phyloP scores from a whole-genome alignment of 192 early-diverging fungal species.

The Endogone sp. region DNA sequence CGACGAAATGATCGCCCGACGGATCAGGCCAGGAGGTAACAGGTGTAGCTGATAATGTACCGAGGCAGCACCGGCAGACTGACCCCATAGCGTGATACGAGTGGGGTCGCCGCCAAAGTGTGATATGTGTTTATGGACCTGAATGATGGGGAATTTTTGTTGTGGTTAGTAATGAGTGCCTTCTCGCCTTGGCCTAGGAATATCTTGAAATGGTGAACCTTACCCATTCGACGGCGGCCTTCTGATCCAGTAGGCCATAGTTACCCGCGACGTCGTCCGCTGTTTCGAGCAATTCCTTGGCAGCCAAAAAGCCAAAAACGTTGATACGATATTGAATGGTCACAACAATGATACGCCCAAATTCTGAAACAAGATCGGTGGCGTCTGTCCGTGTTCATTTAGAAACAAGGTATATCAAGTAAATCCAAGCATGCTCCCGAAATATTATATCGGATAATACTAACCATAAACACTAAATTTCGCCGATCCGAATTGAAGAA shows the following conservation, averaged over 20 bases:
- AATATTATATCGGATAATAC: not conserved
- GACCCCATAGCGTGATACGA: not conserved
- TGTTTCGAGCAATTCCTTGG: constrained; percentile 8
- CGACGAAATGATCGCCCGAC: not conserved
- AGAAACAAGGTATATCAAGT: no score
- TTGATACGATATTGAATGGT: constrained; percentile 42
- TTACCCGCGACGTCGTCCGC: constrained; percentile 6
- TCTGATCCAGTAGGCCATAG: constrained; percentile 3
- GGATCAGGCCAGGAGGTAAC: not conserved
- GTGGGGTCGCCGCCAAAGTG: not conserved
- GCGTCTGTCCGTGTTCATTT: no score
- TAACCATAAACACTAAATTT: not conserved
- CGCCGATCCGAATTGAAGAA: not conserved
- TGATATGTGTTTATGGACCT: not conserved
- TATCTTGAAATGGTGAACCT: not conserved
- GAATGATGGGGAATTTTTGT: not conserved
- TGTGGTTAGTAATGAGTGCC: not conserved
- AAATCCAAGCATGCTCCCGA: not conserved
- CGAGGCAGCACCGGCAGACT: not conserved
- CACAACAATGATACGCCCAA: constrained; percentile 27
- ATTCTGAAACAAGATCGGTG: not conserved
- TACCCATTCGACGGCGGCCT: constrained; percentile 1
- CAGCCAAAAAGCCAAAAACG: constrained; percentile 39
- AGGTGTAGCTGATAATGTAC: constrained; percentile 16
- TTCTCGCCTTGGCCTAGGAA: no score